A percentile compares a stretch with the other conserved stretches of the same genome.
phyloP scores from a whole-genome alignment of 2,329 filamentous ascomycete genomes.

The Gnomoniopsis sp. region DNA sequence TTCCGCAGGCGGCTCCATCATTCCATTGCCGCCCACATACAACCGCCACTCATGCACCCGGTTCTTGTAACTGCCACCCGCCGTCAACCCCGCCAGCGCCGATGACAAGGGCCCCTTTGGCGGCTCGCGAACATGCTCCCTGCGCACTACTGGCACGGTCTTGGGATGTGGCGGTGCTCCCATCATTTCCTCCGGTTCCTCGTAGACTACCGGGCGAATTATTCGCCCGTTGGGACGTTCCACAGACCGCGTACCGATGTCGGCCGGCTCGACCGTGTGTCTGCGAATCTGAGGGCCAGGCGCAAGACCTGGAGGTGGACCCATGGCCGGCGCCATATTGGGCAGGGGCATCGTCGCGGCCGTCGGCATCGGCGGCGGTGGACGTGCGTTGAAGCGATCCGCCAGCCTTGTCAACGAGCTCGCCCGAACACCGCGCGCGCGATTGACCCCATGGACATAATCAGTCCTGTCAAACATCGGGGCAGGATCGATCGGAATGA shows the following conservation, averaged over 20 bases:
- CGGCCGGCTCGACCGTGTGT: conserved; percentile 36
- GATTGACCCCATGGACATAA: conserved; percentile 42
- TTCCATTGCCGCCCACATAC: conserved; percentile 41
- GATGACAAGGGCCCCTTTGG: conserved; percentile 35
- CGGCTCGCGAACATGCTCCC: conserved; percentile 20
- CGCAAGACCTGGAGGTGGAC: conserved; percentile 22
- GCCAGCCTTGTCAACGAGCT: conserved; percentile 49
- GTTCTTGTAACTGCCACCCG: conserved; percentile 41
- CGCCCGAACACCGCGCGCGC: conserved; percentile 38
- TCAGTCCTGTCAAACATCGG: conserved; percentile 37
- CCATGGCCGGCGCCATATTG: conserved; percentile 29
- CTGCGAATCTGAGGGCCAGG: conserved; percentile 31
- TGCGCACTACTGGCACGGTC: conserved; percentile 18
- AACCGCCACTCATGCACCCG: conserved; percentile 47
- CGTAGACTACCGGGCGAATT: conserved; percentile 19
- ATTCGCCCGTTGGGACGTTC: conserved; percentile 21
- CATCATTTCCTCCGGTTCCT: conserved; percentile 29
- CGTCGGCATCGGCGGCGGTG: conserved; percentile 23
- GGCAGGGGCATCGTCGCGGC: conserved; percentile 30
- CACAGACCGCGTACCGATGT: conserved; percentile 19
- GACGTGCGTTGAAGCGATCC: conserved; percentile 43
- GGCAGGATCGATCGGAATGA: conserved; percentile 16
- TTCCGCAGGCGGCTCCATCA: conserved; percentile 28
- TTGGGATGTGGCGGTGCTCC: conserved; percentile 26
- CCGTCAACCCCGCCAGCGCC: conserved; percentile 43